Percentiles rank a stretch among this genome's conserved stretches.
Conservation (phyloP, 441 rosid genomes). For the Euphorbia schlechtendalii region DNA sequence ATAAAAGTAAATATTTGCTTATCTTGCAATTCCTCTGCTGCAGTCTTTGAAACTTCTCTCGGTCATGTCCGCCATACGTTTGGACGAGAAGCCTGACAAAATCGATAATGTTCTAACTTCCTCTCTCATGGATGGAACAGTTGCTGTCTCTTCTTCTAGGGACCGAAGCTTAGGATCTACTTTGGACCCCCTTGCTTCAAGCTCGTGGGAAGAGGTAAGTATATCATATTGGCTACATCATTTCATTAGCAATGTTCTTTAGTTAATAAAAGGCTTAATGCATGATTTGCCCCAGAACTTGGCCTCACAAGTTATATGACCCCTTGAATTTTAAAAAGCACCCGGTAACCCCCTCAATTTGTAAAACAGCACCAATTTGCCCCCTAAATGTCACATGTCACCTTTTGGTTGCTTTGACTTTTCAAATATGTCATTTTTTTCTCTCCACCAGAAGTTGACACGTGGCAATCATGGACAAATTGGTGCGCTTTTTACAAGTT, state of each 20-base stretch:
- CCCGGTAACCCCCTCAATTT: too few relatives aligned
- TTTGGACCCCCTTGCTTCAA: conserved; percentile 59
- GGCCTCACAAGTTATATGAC: too few relatives aligned
- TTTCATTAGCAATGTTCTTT: neutral
- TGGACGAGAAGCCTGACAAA: conserved; percentile 65
- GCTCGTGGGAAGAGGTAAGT: conserved; percentile 75
- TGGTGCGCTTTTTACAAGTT: too few relatives aligned
- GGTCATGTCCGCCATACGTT: conserved; percentile 63
- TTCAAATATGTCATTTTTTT: too few relatives aligned
- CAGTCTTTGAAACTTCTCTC: conserved; percentile 66
- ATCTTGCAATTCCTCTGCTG: conserved; percentile 17
- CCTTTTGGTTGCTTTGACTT: too few relatives aligned
- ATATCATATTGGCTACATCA: neutral
- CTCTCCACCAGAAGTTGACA: too few relatives aligned
- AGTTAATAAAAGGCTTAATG: neutral
- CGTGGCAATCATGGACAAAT: too few relatives aligned
- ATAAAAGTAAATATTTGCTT: conserved; percentile 15
- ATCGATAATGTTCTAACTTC: conserved; percentile 48
- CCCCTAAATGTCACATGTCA: too few relatives aligned
- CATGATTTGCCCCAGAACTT: too few relatives aligned
- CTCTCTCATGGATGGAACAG: conserved; percentile 51
- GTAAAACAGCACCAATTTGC: too few relatives aligned
- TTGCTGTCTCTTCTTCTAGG: conserved; percentile 34
- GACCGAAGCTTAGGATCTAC: conserved; percentile 38
- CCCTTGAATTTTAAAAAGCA: too few relatives aligned